phyloP scores from a whole-genome alignment of 192 early-diverging fungal species.

The Backusella morwellensis region DNA sequence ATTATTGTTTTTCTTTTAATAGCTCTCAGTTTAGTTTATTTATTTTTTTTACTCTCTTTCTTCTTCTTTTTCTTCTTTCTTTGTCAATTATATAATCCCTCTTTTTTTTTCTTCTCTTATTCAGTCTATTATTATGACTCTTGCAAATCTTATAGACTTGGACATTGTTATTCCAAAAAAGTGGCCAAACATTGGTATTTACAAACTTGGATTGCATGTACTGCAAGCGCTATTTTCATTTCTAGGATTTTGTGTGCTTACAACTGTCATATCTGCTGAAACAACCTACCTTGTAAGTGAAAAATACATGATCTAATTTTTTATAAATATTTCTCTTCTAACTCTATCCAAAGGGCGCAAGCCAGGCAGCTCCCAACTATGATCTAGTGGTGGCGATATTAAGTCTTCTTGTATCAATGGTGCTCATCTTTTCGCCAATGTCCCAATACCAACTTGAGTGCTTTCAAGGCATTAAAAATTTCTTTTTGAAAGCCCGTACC shows the following conservation, averaged over 20 bases:
- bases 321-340: neutral
- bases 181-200: neutral
- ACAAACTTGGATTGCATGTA: neutral
- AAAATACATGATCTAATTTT: neutral
- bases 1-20: neutral
- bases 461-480: neutral
- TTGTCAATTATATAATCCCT: neutral
- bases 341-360: neutral
- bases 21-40: too few relatives aligned
- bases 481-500: constrained; percentile 3
- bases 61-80: neutral
- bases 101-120: neutral
- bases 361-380: constrained; percentile 2
- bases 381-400: neutral
- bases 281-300: neutral
- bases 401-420: neutral
- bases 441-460: neutral
- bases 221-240: neutral
- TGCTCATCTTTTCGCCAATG: neutral
- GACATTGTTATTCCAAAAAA: neutral
- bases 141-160: neutral
- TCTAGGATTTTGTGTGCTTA: neutral
- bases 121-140: neutral
- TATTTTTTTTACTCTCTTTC: neutral
- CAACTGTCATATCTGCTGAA: constrained; percentile 1